Evolutionary conservation across 768 basidiomycete genomes (phyloP).

Genomic region (Lactifluus piperatus): DNA sequence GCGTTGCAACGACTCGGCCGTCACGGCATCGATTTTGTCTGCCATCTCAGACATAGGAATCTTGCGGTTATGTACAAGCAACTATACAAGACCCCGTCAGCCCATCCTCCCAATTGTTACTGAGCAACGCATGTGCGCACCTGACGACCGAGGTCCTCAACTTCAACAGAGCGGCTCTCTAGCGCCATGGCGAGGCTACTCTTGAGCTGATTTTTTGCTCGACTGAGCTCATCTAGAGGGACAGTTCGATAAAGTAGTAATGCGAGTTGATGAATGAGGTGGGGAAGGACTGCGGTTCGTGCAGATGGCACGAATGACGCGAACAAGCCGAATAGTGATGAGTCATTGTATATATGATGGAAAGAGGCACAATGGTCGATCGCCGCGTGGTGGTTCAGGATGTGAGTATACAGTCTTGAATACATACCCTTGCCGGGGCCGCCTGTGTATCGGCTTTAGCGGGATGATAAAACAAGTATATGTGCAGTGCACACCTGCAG

Average conservation of each 20-base stretch:
- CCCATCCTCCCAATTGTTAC: background rate
- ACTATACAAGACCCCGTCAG: slow-evolving; percentile 31
- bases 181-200: slow-evolving; percentile 90
- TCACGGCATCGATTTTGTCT: slow-evolving; percentile 71
- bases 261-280: slow-evolving; percentile 84
- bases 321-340: slow-evolving; percentile 86
- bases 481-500: slow-evolving; percentile 49
- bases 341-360: slow-evolving; percentile 96
- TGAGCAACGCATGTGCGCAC: slow-evolving; percentile 29
- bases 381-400: slow-evolving; percentile 89
- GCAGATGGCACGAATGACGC: slow-evolving; percentile 71
- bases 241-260: slow-evolving; percentile 63
- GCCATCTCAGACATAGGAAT: slow-evolving; percentile 89
- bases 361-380: slow-evolving; percentile 94
- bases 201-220: slow-evolving; percentile 95
- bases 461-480: background rate
- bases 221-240: slow-evolving; percentile 57
- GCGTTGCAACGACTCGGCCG: slow-evolving; percentile 56
- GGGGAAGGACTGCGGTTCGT: slow-evolving; percentile 56
- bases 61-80: slow-evolving; percentile 80
- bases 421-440: slow-evolving; percentile 99
- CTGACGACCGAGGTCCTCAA: slow-evolving; percentile 89
- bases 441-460: slow-evolving; percentile 35
- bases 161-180: slow-evolving; percentile 76
- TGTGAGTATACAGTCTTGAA: slow-evolving; percentile 90